These are phyloP conservation scores for Dothistroma septosporum DNA, from an alignment of 2,329 filamentous ascomycete species.

Conservation along the genomic window DNA sequence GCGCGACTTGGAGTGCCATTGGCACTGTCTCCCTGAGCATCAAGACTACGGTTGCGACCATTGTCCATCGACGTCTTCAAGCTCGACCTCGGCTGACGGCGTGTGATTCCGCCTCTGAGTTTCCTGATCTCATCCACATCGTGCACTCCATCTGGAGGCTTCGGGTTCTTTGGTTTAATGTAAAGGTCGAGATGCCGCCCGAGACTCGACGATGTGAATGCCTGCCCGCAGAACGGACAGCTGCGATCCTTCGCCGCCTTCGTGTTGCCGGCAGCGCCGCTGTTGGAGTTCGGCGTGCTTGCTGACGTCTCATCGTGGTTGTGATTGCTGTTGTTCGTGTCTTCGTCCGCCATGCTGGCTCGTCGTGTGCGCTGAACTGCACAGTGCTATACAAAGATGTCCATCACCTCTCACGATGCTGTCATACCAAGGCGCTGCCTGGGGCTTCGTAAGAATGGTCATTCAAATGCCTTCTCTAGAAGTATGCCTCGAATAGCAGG, in stretches of 20 bases:
- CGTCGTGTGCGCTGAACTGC: neutral
- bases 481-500: neutral
- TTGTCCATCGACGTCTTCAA: conserved; percentile 19
- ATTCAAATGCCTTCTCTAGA: neutral
- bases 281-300: conserved; percentile 24
- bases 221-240: conserved; percentile 82
- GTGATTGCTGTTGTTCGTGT: conserved; percentile 15
- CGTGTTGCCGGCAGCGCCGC: conserved; percentile 12
- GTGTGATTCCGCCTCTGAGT: conserved; percentile 78
- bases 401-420: neutral
- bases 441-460: neutral
- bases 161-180: conserved; percentile 89
- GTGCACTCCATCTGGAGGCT: conserved; percentile 79
- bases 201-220: conserved; percentile 89
- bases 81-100: conserved; percentile 67
- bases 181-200: conserved; percentile 92
- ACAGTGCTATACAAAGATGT: neutral
- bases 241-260: conserved; percentile 68
- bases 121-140: conserved; percentile 84
- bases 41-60: conserved; percentile 9
- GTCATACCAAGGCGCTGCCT: neutral
- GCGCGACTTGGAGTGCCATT: neutral
- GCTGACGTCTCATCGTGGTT: conserved; percentile 23
- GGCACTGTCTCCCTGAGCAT: neutral
- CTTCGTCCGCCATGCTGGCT: conserved; percentile 10